These are phyloP conservation scores for Zarea fungicola DNA, from an alignment of 2,329 filamentous ascomycete species.

Conservation along the genomic window DNA sequence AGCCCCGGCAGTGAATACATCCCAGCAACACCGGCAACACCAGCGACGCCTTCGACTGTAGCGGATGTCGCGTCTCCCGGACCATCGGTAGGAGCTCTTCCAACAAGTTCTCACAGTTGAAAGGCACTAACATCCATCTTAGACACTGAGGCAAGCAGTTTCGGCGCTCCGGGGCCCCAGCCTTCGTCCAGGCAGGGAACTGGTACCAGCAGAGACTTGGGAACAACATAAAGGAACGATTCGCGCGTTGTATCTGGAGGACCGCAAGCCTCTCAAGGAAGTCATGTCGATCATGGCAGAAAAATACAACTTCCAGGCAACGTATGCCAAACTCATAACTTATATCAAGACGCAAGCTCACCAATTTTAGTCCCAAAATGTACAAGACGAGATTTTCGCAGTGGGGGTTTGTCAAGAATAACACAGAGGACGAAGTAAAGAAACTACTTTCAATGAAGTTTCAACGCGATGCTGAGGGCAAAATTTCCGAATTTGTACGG, in stretches of 20 bases:
- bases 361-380: conserved; percentile 42
- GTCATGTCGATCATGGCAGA: conserved; percentile 48
- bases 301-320: conserved; percentile 43
- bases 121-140: neutral
- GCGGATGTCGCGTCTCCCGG: conserved; percentile 19
- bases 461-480: conserved; percentile 47
- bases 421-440: conserved; percentile 49
- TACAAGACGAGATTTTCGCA: conserved; percentile 52
- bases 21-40: conserved; percentile 15
- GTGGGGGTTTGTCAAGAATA: conserved; percentile 52
- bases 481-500: conserved; percentile 47
- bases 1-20: neutral
- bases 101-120: neutral
- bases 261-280: conserved; percentile 46
- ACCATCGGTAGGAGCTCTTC: conserved; percentile 18
- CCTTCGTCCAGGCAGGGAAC: conserved; percentile 34
- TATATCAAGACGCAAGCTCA: conserved; percentile 14
- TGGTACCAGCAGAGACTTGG: conserved; percentile 42
- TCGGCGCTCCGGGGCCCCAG: conserved; percentile 6
- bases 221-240: conserved; percentile 43
- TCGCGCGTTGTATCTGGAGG: conserved; percentile 41
- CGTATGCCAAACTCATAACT: conserved; percentile 29
- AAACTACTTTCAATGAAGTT: conserved; percentile 47
- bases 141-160: conserved; percentile 1
- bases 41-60: conserved; percentile 16